A percentile compares a stretch with the other conserved stretches of the same genome.
Evolutionary conservation across 1,284 basidiomycete species (phyloP).

Genomic region (Moesziomyces globuligerus): DNA sequence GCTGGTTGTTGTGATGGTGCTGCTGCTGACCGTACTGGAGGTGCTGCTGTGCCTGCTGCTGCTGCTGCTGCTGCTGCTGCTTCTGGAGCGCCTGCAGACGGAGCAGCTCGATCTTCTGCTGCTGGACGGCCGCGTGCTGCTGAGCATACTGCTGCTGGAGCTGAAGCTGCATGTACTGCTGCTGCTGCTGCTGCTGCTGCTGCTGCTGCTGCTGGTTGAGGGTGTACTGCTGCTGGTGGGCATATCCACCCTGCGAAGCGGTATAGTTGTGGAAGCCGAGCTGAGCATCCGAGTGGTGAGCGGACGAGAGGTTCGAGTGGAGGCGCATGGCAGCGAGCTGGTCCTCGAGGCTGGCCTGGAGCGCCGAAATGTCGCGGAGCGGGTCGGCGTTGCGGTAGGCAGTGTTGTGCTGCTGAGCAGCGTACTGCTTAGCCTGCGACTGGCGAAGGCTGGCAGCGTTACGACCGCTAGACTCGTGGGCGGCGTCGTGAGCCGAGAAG

Average conservation of each 20-base stretch:
- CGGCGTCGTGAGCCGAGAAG: conserved; percentile 12
- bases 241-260: conserved; percentile 12
- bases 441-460: conserved; percentile 12
- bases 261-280: conserved; percentile 23
- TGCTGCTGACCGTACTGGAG: conserved; percentile 32
- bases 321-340: conserved; percentile 56
- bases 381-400: conserved; percentile 20
- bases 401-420: conserved; percentile 13
- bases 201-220: conserved; percentile 18
- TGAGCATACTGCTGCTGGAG: conserved; percentile 48
- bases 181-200: conserved; percentile 43
- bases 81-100: conserved; percentile 54
- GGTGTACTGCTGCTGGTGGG: conserved; percentile 34
- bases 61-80: conserved; percentile 44
- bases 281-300: conserved; percentile 18
- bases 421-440: conserved; percentile 17
- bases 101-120: conserved; percentile 54
- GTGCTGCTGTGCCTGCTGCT: conserved; percentile 22
- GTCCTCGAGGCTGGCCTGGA: conserved; percentile 48
- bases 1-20: conserved; percentile 15
- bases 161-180: conserved; percentile 51
- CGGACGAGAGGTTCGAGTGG: conserved; percentile 29
- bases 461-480: conserved; percentile 30
- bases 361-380: conserved; percentile 22
- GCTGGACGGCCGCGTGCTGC: conserved; percentile 43